Conservation (phyloP, 2,329 filamentous ascomycete species). For the Fonsecaea erecta region DNA sequence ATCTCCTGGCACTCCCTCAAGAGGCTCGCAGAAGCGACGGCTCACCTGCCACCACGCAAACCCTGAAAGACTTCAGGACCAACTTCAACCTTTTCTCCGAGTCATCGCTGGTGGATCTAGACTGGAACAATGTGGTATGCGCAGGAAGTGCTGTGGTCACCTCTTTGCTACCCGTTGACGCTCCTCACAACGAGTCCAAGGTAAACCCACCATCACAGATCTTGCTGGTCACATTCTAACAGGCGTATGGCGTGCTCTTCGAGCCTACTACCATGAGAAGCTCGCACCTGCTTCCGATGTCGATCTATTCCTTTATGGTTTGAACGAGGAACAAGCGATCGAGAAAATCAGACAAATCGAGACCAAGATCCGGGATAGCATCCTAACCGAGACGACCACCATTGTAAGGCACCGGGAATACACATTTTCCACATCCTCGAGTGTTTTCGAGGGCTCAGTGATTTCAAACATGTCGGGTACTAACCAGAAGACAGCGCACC, state of each 20-base stretch:
- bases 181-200: slow-evolving; percentile 66
- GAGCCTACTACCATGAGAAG: slow-evolving; percentile 80
- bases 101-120: slow-evolving; percentile 72
- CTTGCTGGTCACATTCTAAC: neutral
- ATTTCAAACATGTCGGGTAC: neutral
- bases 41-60: slow-evolving; percentile 69
- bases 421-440: neutral
- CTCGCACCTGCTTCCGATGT: slow-evolving; percentile 84
- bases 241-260: slow-evolving; percentile 40
- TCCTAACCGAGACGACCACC: slow-evolving; percentile 81
- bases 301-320: slow-evolving; percentile 81
- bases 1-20: slow-evolving; percentile 42
- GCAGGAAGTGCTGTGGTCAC: slow-evolving; percentile 83
- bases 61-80: slow-evolving; percentile 71
- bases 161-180: slow-evolving; percentile 72
- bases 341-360: slow-evolving; percentile 88
- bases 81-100: slow-evolving; percentile 86
- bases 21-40: slow-evolving; percentile 66
- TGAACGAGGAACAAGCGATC: slow-evolving; percentile 75
- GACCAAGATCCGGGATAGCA: slow-evolving; percentile 71
- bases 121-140: slow-evolving; percentile 82
- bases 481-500: slow-evolving; percentile 57
- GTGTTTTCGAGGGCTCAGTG: neutral
- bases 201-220: slow-evolving; percentile 13
- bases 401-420: slow-evolving; percentile 47